phyloP scores from a whole-genome alignment of 805 yeast genomes.

The Schwanniomyces yamadae region DNA sequence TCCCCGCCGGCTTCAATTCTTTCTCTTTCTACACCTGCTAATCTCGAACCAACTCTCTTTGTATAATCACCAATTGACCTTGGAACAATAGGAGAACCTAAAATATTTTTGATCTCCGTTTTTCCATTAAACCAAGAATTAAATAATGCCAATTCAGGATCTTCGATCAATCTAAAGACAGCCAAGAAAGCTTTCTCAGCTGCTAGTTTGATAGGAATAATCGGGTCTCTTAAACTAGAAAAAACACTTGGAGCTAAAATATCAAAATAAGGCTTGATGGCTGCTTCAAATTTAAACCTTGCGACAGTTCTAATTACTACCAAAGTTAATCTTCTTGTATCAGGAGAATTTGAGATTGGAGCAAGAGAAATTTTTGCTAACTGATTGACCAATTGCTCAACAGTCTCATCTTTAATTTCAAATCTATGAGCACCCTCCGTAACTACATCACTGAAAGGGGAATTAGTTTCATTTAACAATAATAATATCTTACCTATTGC shows the following conservation, averaged over 20 bases:
- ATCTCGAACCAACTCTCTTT: constrained; percentile 82
- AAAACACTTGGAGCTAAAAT: constrained; percentile 71
- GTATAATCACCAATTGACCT: constrained; percentile 88
- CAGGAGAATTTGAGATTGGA: constrained; percentile 64
- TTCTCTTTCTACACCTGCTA: constrained; percentile 85
- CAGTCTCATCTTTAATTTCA: constrained; percentile 41
- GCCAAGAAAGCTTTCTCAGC: constrained; percentile 88
- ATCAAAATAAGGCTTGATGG: constrained; percentile 55
- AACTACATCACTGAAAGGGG: constrained; percentile 19
- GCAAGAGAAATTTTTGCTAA: constrained; percentile 48
- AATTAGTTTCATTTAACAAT: constrained; percentile 39
- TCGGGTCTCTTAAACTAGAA: constrained; percentile 78
- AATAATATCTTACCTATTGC: constrained; percentile 82
- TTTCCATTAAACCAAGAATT: constrained; percentile 60
- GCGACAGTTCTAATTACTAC: constrained; percentile 75
- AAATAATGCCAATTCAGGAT: constrained; percentile 52
- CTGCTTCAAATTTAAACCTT: constrained; percentile 51
- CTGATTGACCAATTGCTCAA: constrained; percentile 45
- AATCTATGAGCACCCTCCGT: constrained; percentile 31
- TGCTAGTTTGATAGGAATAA: constrained; percentile 89
- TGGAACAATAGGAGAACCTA: constrained; percentile 49
- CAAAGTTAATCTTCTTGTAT: constrained; percentile 75
- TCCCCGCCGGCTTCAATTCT: constrained; percentile 90
- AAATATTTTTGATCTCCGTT: constrained; percentile 35
- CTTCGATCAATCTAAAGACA: constrained; percentile 70